Evolutionary conservation across 1,284 basidiomycete species (phyloP), one percentile per base, ranked within the genome.

Genomic region (Malassezia equina): DNA sequence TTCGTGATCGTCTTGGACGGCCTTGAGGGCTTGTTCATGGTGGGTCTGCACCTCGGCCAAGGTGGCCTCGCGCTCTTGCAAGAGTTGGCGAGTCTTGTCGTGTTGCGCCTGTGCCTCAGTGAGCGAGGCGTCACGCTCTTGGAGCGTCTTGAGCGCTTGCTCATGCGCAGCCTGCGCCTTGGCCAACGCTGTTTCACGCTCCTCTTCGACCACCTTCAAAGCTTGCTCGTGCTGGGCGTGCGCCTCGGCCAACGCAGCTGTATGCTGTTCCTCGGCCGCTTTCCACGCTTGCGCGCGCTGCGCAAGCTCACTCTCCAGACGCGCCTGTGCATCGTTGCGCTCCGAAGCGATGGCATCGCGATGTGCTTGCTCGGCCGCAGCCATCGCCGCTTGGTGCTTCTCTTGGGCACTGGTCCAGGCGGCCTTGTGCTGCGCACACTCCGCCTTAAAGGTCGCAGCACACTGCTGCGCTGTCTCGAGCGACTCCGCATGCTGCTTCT

Each of bases 371-470:
- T 32, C 31, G 17, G 31, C 24, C 7, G 32, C 29, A 12, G 24
- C 44, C 24, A 40, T 15, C 32, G 34, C 43, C 7, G 32, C 43
- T 7, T 29, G 31, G 49, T n/a, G 49, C 40, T 43, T 24, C 11
- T 12, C 23, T 27, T 45, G 27, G 3, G 6, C 27, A 11, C 19
- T 28, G 5, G 6, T 23, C 2, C 17, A 28, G 11, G 29, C 28
- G 15, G 43, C 43, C 7, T 32, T 19, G 27, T 27, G 42, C 23
- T 57, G 49, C 42, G 45, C 43, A 17, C 9, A 27, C n/a, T 45
- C 24, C 3, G 23, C 43, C 2, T 28, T 17, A 15, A 40, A 19
- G 3, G 42, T 25, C 15, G 34, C 43, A 24, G 42, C 43, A 21
- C 39, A 42, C 31, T 17, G 13, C 28, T 8, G n/a, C n/a, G n/a